Conservation (phyloP, 2,329 filamentous ascomycete genomes). For the Orbilia blumenaviensis region DNA sequence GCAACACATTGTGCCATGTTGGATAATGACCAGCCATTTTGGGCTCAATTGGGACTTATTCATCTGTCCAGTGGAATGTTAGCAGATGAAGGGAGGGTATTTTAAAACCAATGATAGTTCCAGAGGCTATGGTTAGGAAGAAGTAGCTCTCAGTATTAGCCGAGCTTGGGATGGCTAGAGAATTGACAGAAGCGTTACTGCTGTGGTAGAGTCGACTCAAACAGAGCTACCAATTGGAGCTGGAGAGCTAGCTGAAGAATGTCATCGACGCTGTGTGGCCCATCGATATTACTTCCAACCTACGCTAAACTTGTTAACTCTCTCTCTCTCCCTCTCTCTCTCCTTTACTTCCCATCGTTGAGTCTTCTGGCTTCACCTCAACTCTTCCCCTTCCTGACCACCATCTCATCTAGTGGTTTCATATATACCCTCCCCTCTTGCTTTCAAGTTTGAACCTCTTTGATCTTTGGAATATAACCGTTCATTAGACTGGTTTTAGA, state of each 20-base stretch:
- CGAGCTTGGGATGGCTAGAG: neutral
- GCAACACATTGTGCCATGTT: conserved; percentile 28
- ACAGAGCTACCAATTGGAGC: neutral
- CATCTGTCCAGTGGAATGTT: neutral
- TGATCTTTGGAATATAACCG: conserved; percentile 5
- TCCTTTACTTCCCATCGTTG: neutral
- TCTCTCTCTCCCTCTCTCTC: neutral
- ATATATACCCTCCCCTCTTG: neutral
- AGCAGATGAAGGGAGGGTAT: neutral
- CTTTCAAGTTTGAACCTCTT: neutral
- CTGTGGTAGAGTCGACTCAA: neutral
- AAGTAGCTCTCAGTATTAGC: neutral
- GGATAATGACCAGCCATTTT: conserved; percentile 2
- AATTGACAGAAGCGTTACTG: neutral
- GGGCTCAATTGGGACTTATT: too few species aligned
- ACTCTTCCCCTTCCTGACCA: neutral
- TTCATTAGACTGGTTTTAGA: conserved; percentile 15
- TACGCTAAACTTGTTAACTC: neutral
- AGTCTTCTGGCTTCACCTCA: neutral
- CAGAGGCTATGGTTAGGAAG: neutral
- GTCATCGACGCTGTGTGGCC: conserved; percentile 4
- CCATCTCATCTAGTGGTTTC: neutral
- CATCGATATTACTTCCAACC: neutral
- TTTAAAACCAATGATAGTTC: neutral
- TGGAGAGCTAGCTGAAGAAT: conserved; percentile 9